These are phyloP conservation scores for Nannizziopsis arthrosporioides DNA, from an alignment of 2,329 filamentous ascomycete genomes.

Conservation along the genomic window DNA sequence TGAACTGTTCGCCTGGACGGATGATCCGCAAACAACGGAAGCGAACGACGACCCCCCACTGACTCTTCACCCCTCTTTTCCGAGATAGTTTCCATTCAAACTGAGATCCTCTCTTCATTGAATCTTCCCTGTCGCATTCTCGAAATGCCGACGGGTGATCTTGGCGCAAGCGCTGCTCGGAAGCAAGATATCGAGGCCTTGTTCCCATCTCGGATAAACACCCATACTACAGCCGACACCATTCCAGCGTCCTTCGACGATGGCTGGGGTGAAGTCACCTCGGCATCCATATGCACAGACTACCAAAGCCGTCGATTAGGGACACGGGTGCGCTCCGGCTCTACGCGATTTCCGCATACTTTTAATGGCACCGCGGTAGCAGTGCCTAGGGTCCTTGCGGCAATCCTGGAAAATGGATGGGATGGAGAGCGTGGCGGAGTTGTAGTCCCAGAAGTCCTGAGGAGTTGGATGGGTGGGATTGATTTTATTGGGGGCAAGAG, in stretches of 20 bases:
- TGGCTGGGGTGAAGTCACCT: slow-evolving; percentile 90
- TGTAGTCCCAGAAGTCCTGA: slow-evolving; percentile 63
- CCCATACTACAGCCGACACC: slow-evolving; percentile 29
- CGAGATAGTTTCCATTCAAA: slow-evolving; percentile 79
- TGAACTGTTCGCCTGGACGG: slow-evolving; percentile 89
- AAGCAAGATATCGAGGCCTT: slow-evolving; percentile 92
- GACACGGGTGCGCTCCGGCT: slow-evolving; percentile 49
- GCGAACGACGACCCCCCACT: background rate
- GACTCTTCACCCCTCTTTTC: slow-evolving; percentile 48
- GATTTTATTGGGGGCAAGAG: slow-evolving; percentile 45
- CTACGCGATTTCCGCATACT: slow-evolving; percentile 63
- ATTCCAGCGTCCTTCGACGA: background rate
- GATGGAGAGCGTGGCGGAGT: slow-evolving; percentile 57
- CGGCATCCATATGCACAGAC: slow-evolving; percentile 81
- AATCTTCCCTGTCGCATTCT: slow-evolving; percentile 77
- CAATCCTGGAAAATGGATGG: slow-evolving; percentile 84
- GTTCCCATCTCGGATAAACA: slow-evolving; percentile 58
- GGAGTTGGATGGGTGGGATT: slow-evolving; percentile 71
- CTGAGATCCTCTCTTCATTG: slow-evolving; percentile 64
- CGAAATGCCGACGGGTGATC: slow-evolving; percentile 80
- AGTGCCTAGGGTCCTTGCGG: slow-evolving; percentile 77
- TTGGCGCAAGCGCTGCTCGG: slow-evolving; percentile 74
- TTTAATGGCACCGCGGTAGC: slow-evolving; percentile 90
- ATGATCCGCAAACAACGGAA: slow-evolving; percentile 16
- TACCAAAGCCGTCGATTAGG: slow-evolving; percentile 78